Evolutionary conservation across 441 rosid genomes (phyloP).

Genomic region (Metrosideros polymorpha): DNA sequence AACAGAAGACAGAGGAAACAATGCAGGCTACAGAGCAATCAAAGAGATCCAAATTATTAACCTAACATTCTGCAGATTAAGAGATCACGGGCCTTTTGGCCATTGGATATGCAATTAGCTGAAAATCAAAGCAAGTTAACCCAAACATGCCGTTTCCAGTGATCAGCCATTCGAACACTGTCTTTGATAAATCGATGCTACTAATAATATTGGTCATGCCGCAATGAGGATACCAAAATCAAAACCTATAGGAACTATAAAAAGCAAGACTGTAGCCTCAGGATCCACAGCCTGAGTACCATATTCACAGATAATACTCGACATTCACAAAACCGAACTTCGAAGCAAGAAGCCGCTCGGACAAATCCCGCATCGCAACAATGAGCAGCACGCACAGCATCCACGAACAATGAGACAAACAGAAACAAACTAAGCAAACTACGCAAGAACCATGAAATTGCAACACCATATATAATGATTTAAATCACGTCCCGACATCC

Average conservation of each 20-base stretch:
- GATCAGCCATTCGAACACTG: background rate
- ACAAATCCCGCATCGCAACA: background rate
- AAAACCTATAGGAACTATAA: background rate
- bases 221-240: background rate
- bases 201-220: too few species aligned
- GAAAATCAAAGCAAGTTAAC: background rate
- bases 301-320: background rate
- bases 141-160: background rate
- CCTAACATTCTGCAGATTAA: background rate
- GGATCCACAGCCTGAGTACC: background rate
- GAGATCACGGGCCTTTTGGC: background rate
- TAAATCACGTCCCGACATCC: background rate
- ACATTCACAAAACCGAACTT: background rate
- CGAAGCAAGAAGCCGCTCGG: background rate
- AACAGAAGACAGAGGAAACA: background rate
- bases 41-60: background rate
- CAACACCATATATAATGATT: background rate
- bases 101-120: background rate
- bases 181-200: background rate
- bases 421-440: background rate
- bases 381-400: background rate
- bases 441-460: background rate
- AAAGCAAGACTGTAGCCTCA: background rate
- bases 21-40: background rate
- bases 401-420: background rate